A percentile compares a stretch with the other conserved stretches of the same genome.
These are phyloP conservation scores for Phytophthora macrochlamydospora DNA, from an alignment of 352 stramenopile genomes.

Conservation along the genomic window DNA sequence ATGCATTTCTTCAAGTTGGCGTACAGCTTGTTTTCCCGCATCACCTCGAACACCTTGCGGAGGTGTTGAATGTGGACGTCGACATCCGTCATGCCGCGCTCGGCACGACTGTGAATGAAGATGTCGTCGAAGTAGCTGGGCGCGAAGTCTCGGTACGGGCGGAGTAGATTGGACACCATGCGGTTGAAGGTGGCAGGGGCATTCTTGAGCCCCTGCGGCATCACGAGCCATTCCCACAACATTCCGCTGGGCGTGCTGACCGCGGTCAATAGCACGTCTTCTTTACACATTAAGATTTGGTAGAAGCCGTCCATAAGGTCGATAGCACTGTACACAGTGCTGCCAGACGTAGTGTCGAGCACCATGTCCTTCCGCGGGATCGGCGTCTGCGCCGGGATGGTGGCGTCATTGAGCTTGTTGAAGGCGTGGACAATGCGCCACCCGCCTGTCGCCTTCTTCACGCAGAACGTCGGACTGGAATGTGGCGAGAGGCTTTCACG, in stretches of 20 bases:
- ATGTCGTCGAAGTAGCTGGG: constrained; percentile 42
- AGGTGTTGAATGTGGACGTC: constrained; percentile 6
- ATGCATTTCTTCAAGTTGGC: neutral
- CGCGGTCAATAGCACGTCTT: constrained; percentile 17
- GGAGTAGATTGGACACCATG: constrained; percentile 20
- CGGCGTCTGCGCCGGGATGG: constrained; percentile 32
- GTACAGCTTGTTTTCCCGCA: constrained; percentile 12
- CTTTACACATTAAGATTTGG: constrained; percentile 28
- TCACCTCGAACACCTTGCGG: constrained; percentile 6
- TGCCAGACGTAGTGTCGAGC: constrained; percentile 27
- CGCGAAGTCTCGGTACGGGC: constrained; percentile 15
- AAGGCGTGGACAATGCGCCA: constrained; percentile 43
- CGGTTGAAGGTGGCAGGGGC: constrained; percentile 33
- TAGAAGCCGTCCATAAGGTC: constrained; percentile 38
- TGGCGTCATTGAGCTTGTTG: constrained; percentile 41
- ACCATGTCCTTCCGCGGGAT: constrained; percentile 32
- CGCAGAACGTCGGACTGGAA: constrained; percentile 6
- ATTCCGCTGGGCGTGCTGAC: constrained; percentile 28
- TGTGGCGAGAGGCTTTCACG: constrained; percentile 17
- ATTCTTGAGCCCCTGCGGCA: constrained; percentile 26
- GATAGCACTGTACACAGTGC: constrained; percentile 31
- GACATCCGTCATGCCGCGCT: neutral
- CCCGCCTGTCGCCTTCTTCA: constrained; percentile 8
- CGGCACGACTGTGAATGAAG: constrained; percentile 7
- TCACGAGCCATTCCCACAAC: constrained; percentile 33